phyloP scores from a whole-genome alignment of 257 asterid species.

The Solanum chiquidenum region DNA sequence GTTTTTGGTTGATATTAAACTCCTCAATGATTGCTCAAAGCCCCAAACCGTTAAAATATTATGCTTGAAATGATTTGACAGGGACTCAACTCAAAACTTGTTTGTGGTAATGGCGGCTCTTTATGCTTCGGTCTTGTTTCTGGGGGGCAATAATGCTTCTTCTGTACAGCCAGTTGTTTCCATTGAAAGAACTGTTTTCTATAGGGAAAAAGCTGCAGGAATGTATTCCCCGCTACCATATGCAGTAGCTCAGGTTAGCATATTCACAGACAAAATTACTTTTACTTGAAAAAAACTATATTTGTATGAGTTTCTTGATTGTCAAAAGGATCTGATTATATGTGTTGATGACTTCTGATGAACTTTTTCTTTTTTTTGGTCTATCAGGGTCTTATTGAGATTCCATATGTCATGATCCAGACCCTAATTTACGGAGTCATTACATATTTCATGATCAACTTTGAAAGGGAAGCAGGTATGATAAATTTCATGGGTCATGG shows the following conservation, averaged over 20 bases:
- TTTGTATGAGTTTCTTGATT: neutral
- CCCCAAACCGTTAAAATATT: neutral
- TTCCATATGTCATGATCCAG: constrained; percentile 64
- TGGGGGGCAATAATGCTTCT: constrained; percentile 74
- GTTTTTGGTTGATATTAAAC: neutral
- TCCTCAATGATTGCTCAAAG: neutral
- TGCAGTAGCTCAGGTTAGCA: constrained; percentile 71
- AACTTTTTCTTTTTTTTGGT: neutral
- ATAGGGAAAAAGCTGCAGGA: constrained; percentile 87
- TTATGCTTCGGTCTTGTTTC: constrained; percentile 57
- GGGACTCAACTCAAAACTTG: constrained; percentile 63
- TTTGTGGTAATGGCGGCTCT: constrained; percentile 69
- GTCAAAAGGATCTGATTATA: neutral
- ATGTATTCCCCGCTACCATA: constrained; percentile 70
- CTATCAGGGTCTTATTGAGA: constrained; percentile 68
- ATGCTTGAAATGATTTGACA: constrained; percentile 17
- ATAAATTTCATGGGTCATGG: neutral
- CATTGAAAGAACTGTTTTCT: constrained; percentile 80
- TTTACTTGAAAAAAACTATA: neutral
- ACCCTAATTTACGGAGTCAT: constrained; percentile 50
- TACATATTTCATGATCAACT: constrained; percentile 79
- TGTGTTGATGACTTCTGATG: neutral
- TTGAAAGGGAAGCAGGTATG: constrained; percentile 60
- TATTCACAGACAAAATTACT: neutral
- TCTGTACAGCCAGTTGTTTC: constrained; percentile 79